Base-by-base conservation (phyloP, 305 asterid species). In the Fraxinus baroniana region DNA sequence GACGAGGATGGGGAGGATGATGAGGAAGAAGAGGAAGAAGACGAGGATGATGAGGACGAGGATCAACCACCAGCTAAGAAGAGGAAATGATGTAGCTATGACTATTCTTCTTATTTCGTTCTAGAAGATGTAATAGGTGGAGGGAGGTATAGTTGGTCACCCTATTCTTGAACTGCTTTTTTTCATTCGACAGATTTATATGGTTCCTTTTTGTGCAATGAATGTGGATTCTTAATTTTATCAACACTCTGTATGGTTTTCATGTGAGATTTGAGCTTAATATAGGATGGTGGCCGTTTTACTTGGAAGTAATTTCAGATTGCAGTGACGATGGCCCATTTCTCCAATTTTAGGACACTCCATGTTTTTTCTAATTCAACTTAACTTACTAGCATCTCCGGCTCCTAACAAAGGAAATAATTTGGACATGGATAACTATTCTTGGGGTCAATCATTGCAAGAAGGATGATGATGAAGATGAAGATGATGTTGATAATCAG, bases 31-130 rank as follows among this genome's bases (percentile, higher is more conserved):
- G 92, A 87, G 1, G 98, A 84, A 0, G 91, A 87, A 0, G 90
- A 85, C 1, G 88, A 85, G 7, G 92, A 87, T 0, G 91, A 92
- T 9, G 97, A 94, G 0, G 95, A 94, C 12, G 89, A 90, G 86
- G 94, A 94, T 24, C 91, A 93, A 87, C 97, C 98, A 77, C 98
- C 98, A 5, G 88, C 97, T 15, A 94, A 94, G 93, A 94, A 94
- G 93, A 94, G 94, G 81, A 94, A 94, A 89, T 94, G 88, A 94
- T 71, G 83, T n/a, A 26, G 85, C 18, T 18, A 4, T 78, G 77
- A 84, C 41, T 83, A 83, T 83, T 83, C n/a, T 80, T 82, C 84
- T 83, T 83, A 87, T 64, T 73, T 76, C 80, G 87, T 78, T 84
- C 41, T 89, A 87, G 88, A 80, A 87, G 85, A 89, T 88, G 92